Percentiles rank a stretch among this genome's conserved stretches.
phyloP scores from a whole-genome alignment of 768 basidiomycete genomes.

The Inosperma sp. region DNA sequence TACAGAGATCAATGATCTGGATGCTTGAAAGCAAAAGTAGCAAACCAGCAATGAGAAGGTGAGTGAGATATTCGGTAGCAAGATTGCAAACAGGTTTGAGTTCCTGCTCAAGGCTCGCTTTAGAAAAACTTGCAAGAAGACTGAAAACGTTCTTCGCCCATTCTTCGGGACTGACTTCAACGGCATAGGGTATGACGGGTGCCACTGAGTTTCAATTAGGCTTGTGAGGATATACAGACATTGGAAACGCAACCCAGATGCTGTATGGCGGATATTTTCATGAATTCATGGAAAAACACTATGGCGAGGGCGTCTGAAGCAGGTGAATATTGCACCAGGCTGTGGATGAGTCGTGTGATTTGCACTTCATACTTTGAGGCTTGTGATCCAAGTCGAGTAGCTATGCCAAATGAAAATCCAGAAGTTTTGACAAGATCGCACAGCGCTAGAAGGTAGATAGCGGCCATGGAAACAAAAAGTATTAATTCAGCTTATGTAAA shows the following conservation, averaged over 20 bases:
- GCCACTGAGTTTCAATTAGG: no score
- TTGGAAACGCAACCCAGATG: not conserved
- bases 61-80: not conserved
- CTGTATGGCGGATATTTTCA: not conserved
- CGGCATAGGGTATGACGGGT: not conserved
- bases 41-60: conserved; percentile 1
- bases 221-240: no score
- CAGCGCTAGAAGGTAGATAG: not conserved
- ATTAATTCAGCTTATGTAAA: no score
- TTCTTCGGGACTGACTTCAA: not conserved
- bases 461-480: no score
- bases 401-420: not conserved
- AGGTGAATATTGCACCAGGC: not conserved
- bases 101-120: not conserved
- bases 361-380: not conserved
- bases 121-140: not conserved
- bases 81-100: not conserved
- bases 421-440: not conserved
- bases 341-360: not conserved
- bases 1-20: not conserved
- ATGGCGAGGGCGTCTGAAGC: not conserved
- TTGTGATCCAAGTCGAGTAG: not conserved
- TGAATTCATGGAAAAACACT: not conserved
- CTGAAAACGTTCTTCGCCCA: not conserved
- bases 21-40: no score